phyloP scores from a whole-genome alignment of 169 alveolate genomes.

The Plasmodium inui region DNA sequence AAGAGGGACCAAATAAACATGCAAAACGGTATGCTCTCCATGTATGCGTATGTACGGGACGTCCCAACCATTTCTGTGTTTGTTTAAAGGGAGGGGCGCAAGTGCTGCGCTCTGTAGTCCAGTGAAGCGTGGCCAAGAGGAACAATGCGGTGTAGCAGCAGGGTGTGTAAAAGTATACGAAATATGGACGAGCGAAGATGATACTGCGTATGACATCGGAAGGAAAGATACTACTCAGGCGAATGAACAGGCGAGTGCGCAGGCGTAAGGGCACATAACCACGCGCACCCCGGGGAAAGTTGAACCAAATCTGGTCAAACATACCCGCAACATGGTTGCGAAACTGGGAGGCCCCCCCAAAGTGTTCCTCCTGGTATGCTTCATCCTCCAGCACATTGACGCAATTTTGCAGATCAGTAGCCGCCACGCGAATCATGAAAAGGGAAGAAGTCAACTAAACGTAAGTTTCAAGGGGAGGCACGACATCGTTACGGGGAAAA shows the following conservation, averaged over 20 bases:
- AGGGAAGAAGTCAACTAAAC: not conserved
- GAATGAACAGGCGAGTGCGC: not conserved
- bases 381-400: conserved; percentile 11
- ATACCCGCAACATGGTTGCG: not conserved
- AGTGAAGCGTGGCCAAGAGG: not conserved
- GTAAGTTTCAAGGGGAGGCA: not conserved
- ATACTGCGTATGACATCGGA: not conserved
- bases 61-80: not conserved
- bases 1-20: not conserved
- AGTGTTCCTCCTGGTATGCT: conserved; percentile 26
- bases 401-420: not conserved
- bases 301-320: not conserved
- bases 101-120: not conserved
- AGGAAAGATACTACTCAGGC: not conserved
- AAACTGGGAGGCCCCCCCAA: not conserved
- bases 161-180: not conserved
- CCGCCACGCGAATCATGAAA: not conserved
- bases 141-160: not conserved
- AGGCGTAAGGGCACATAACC: not conserved
- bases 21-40: not conserved
- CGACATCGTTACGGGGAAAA: not conserved
- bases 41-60: not conserved
- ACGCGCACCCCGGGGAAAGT: not conserved
- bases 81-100: not conserved
- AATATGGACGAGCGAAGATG: not conserved